Evolutionary conservation across 768 basidiomycete genomes (phyloP).

Genomic region (Tricholoma terreum): DNA sequence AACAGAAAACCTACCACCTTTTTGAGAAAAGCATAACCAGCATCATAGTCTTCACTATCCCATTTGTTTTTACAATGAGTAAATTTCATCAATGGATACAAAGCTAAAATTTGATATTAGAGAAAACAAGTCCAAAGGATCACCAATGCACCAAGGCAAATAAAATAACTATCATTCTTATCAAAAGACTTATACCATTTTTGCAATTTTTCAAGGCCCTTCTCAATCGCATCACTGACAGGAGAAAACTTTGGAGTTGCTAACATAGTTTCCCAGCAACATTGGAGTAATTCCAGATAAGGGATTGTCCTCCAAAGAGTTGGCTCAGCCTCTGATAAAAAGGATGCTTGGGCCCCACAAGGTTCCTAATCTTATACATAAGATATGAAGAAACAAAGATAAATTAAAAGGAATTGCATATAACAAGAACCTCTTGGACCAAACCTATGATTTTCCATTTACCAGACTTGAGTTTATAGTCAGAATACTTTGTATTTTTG

Average conservation of each 20-base stretch:
- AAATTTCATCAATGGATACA: no score
- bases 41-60: conserved; percentile 8
- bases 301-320: conserved; percentile 23
- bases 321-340: conserved; percentile 17
- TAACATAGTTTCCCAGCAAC: conserved; percentile 17
- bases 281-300: conserved; percentile 18
- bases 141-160: no score
- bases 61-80: conserved; percentile 16
- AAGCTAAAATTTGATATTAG: no score
- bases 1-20: conserved; percentile 9
- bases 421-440: conserved; percentile 22
- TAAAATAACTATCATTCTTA: conserved; percentile 21
- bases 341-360: no score
- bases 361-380: conserved; percentile 17
- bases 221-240: conserved; percentile 16
- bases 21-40: conserved; percentile 11
- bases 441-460: conserved; percentile 24
- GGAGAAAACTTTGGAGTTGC: conserved; percentile 11
- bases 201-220: conserved; percentile 21
- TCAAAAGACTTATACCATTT: conserved; percentile 25
- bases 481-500: no score
- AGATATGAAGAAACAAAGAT: neutral
- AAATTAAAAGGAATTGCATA: no score
- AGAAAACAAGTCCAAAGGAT: no score
- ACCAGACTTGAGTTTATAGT: no score